Base-by-base conservation (phyloP, 192 early-diverging fungal species). In the Ramicandelaber brevisporus region DNA sequence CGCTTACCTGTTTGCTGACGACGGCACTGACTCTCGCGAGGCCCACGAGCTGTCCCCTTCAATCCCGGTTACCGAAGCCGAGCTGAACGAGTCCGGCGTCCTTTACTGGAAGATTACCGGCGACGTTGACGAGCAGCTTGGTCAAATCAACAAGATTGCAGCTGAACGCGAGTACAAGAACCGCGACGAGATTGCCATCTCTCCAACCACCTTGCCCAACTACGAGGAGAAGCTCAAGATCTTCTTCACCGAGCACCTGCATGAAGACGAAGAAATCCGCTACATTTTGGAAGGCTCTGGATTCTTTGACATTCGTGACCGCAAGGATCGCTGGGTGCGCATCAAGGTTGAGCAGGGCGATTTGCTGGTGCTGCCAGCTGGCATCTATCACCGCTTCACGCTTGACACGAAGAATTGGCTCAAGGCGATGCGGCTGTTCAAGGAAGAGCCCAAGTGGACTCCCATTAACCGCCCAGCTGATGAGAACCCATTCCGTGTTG, bases 261-360 rank as follows among this genome's bases (percentile, higher is more conserved):
- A 93, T 48, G 85, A 87, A 33, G 89, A 90, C 37, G 92, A 98
- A 59, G 87, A 97, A 50, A 97, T 97, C 38, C 70, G 92, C 15
- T 93, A 56, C 42, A 69, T 90, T 30, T 32, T 82, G 21, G 84
- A 76, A 9, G 92, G 92, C 9, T 57, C 66, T 12, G 92, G 88
- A n/a, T 97, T 70, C 57, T 87, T 96, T 63, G 87, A 78, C 36
- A 68, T 77, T 21, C 58, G 77, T 23, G 63, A 65, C 40, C 44
- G 30, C 13, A 24, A 36, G 1, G 62, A 71, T 33, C 30, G 52
- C 13, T 97, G 87, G 92, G 76, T 97, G 33, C 70, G 92, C 31
- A 82, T 97, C 42, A 42, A 44, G 9, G 56, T 78, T 14, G 54
- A 53, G 16, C 44, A 44, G 21, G 68, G 69, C 1, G 92, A 93